A percentile compares a stretch with the other conserved stretches of the same genome.
phyloP scores from a whole-genome alignment of 1,284 basidiomycete genomes.

The Coniophora puteana region DNA sequence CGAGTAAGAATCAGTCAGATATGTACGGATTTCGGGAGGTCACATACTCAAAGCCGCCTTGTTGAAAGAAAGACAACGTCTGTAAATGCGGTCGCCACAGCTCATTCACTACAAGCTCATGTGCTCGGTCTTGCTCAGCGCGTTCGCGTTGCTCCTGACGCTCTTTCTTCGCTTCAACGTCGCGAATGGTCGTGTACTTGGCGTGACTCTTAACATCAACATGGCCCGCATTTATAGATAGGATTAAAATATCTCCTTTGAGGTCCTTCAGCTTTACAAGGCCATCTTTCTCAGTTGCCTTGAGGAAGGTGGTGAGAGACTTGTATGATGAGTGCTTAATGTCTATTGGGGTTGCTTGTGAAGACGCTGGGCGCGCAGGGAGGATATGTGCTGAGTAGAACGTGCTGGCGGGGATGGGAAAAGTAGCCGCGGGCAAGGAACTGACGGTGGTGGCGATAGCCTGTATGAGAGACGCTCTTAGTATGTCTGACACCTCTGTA shows the following conservation, averaged over 20 bases:
- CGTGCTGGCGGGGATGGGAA: slow-evolving; percentile 73
- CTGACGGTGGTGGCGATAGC: slow-evolving; percentile 49
- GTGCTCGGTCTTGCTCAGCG: slow-evolving; percentile 39
- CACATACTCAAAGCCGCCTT: slow-evolving; percentile 51
- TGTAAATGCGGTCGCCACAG: slow-evolving; percentile 70
- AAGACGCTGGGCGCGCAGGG: slow-evolving; percentile 64
- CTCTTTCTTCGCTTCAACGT: slow-evolving; percentile 55
- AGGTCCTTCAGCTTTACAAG: slow-evolving; percentile 72
- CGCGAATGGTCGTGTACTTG: slow-evolving; percentile 57
- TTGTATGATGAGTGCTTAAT: slow-evolving; percentile 77
- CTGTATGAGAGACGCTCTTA: slow-evolving; percentile 72
- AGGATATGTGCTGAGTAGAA: slow-evolving; percentile 79
- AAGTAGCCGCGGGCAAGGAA: slow-evolving; percentile 45
- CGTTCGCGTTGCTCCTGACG: slow-evolving; percentile 45
- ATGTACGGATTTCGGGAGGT: not conserved
- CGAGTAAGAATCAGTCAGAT: slow-evolving; percentile 8
- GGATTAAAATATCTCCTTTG: slow-evolving; percentile 63
- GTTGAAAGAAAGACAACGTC: slow-evolving; percentile 57
- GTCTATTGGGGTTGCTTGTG: slow-evolving; percentile 33
- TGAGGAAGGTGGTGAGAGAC: slow-evolving; percentile 78
- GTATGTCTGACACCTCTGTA: slow-evolving; percentile 60
- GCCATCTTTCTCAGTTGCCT: slow-evolving; percentile 66
- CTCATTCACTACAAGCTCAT: slow-evolving; percentile 56
- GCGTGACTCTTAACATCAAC: slow-evolving; percentile 50
- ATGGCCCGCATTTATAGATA: slow-evolving; percentile 60